Base-by-base conservation (phyloP, 345 rosid species). In the Carallia pectinifolia region DNA sequence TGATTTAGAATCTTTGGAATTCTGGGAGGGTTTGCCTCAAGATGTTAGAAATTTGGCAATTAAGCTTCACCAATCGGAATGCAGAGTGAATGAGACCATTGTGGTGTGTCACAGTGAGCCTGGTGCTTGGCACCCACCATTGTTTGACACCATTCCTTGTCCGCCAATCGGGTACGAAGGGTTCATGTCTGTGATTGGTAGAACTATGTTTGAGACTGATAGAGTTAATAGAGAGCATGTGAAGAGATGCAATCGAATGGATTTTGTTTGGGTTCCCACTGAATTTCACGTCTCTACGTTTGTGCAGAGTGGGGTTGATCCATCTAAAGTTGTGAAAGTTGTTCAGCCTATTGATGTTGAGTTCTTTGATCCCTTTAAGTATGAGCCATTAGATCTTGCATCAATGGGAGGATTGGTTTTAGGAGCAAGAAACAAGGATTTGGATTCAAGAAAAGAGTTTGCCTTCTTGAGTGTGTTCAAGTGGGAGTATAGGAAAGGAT, bases 121-220 rank as follows among this genome's bases (percentile, higher is more conserved):
- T 47, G 93, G 98, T 59, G 98, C 96, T 74, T 90, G 98, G 97
- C 73, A 89, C 65, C 97, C 98, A 0, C 93, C 97, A 10, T 75
- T 93, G 82, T 93, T 89, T 58, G 72, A 93, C 66, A 93, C 96
- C 1, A 72, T 80, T 58, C 96, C 93, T 65, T 93, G 97, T 73
- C 96, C 96, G 18, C 97, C 90, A 2, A 64, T 74, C 34, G 97
- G 88, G 48, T 90, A 89, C 67, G 77, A 53, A 9, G 75, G 75
- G 58, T 85, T 78, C 70, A 58, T 67, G 77, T 76, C 69, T 61
- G 87, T 90, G 34, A 80, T 93, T 39, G 93, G 98, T 33, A 84
- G 98, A 78, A 93, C 97, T 31, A 90, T 93, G 97, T 93, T 93
- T 67, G 98, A 93, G 81, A 90, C 90, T 62, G 90, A 90, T 76